phyloP scores from a whole-genome alignment of 78 protist species.

The Dictyostelium firmibasis region DNA sequence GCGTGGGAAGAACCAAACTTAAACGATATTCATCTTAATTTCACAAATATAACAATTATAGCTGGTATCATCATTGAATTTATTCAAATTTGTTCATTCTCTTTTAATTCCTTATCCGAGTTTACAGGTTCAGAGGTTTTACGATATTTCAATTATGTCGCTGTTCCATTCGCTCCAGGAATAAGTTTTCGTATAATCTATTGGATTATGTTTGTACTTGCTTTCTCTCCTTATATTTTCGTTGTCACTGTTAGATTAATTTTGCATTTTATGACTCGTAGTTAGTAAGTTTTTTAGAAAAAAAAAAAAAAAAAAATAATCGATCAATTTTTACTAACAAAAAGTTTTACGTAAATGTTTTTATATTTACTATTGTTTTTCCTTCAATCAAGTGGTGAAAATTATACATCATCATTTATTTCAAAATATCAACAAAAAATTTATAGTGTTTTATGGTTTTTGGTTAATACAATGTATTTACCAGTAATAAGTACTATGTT shows the following conservation, averaged over 20 bases:
- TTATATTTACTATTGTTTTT: too few species aligned
- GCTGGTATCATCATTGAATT: slow-evolving; percentile 65
- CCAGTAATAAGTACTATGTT: slow-evolving; percentile 68
- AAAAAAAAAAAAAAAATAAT: neutral
- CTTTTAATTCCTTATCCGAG: neutral
- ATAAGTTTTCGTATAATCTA: slow-evolving; percentile 37
- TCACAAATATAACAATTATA: slow-evolving; percentile 36
- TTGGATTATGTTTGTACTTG: slow-evolving; percentile 60
- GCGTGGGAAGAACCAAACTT: slow-evolving; percentile 60
- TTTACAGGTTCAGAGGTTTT: slow-evolving; percentile 31
- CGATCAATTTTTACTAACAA: neutral
- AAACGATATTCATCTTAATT: slow-evolving; percentile 23
- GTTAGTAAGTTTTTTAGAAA: slow-evolving; percentile 15
- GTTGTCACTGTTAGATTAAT: slow-evolving; percentile 43
- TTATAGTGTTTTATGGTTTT: slow-evolving; percentile 56
- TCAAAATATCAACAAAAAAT: slow-evolving; percentile 51
- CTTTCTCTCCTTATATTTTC: slow-evolving; percentile 73
- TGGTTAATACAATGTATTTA: slow-evolving; percentile 66
- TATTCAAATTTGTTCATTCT: slow-evolving; percentile 57
- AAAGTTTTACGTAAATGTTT: too few species aligned
- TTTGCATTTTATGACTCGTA: slow-evolving; percentile 41
- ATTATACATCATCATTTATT: slow-evolving; percentile 22
- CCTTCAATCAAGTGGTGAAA: slow-evolving; percentile 74
- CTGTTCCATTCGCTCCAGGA: slow-evolving; percentile 28
- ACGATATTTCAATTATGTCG: slow-evolving; percentile 12